phyloP scores from a whole-genome alignment of 2,329 filamentous ascomycete genomes.

The Pyrenophora teres region DNA sequence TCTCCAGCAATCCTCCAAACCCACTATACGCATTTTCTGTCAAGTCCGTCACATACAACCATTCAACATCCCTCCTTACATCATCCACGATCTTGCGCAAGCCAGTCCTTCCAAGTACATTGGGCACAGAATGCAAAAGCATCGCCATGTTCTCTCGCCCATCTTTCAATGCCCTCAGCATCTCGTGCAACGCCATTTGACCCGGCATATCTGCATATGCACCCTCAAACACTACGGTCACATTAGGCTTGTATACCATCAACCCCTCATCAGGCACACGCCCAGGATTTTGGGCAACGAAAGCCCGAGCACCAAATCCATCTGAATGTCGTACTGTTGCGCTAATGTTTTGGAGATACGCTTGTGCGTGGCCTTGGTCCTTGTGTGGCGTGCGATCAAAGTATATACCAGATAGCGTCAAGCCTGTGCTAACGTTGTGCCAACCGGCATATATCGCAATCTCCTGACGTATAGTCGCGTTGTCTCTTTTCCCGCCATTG shows the following conservation, averaged over 20 bases:
- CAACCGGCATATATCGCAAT: slow-evolving; percentile 55
- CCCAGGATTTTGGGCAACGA: slow-evolving; percentile 26
- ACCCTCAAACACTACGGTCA: slow-evolving; percentile 34
- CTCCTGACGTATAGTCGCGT: slow-evolving; percentile 40
- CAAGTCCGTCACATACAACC: slow-evolving; percentile 30
- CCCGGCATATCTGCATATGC: slow-evolving; percentile 19
- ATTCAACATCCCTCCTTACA: slow-evolving; percentile 25
- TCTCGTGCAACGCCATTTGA: slow-evolving; percentile 10
- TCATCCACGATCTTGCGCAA: slow-evolving; percentile 30
- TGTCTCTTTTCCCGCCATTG: slow-evolving; percentile 44
- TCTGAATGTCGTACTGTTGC: slow-evolving; percentile 22
- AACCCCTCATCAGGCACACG: slow-evolving; percentile 5
- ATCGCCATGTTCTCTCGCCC: slow-evolving; percentile 24
- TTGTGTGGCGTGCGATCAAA: slow-evolving; percentile 54
- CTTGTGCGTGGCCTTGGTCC: slow-evolving; percentile 9
- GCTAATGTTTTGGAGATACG: slow-evolving; percentile 32
- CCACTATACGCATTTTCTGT: slow-evolving; percentile 14
- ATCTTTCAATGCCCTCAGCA: slow-evolving; percentile 7
- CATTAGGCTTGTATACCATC: slow-evolving; percentile 20
- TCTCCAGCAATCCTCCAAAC: slow-evolving; percentile 25
- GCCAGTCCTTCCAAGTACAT: slow-evolving; percentile 11
- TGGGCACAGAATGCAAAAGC: slow-evolving; percentile 26
- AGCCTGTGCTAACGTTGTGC: slow-evolving; percentile 42
- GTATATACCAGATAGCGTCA: slow-evolving; percentile 54
- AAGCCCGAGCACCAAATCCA: slow-evolving; percentile 18